Evolutionary conservation across 2,329 filamentous ascomycete species (phyloP).

Genomic region (Monosporascus ibericus): DNA sequence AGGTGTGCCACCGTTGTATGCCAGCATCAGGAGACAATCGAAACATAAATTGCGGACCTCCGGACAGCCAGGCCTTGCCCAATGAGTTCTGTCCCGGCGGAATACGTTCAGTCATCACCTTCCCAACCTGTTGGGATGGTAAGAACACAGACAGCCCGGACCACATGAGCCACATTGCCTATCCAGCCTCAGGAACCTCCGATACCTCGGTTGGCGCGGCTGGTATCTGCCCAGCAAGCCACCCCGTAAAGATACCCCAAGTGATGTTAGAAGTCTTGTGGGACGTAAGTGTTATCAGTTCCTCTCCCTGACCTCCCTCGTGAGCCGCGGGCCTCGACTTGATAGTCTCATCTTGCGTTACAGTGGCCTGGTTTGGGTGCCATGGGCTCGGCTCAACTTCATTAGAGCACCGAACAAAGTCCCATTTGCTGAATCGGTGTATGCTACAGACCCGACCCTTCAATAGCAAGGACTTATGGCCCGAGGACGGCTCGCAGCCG

Average conservation of each 20-base stretch:
- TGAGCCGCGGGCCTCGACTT: background rate
- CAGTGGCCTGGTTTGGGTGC: background rate
- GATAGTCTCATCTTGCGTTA: background rate
- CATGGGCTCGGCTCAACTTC: background rate
- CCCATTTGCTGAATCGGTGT: constrained; percentile 2
- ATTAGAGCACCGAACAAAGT: background rate
- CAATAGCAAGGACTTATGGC: constrained; percentile 20
- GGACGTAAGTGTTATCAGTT: constrained; percentile 24
- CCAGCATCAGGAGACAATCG: constrained; percentile 16
- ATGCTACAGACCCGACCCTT: constrained; percentile 16
- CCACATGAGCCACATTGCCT: constrained; percentile 45
- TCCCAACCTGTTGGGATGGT: constrained; percentile 52
- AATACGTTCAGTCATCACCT: constrained; percentile 45
- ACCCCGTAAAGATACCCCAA: constrained; percentile 50
- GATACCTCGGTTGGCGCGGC: constrained; percentile 25
- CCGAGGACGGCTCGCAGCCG: constrained; percentile 24
- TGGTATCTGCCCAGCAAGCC: constrained; percentile 41
- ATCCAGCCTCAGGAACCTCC: constrained; percentile 29
- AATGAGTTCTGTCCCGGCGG: constrained; percentile 42
- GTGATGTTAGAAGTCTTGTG: constrained; percentile 58
- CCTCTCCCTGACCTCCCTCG: background rate
- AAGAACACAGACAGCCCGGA: constrained; percentile 39
- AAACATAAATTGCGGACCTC: constrained; percentile 27
- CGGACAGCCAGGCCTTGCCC: constrained; percentile 43
- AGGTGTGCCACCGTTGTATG: constrained; percentile 34